A percentile compares a stretch with the other conserved stretches of the same genome.
Evolutionary conservation across 2,329 filamentous ascomycete species (phyloP).

Genomic region (Phoma sp.): DNA sequence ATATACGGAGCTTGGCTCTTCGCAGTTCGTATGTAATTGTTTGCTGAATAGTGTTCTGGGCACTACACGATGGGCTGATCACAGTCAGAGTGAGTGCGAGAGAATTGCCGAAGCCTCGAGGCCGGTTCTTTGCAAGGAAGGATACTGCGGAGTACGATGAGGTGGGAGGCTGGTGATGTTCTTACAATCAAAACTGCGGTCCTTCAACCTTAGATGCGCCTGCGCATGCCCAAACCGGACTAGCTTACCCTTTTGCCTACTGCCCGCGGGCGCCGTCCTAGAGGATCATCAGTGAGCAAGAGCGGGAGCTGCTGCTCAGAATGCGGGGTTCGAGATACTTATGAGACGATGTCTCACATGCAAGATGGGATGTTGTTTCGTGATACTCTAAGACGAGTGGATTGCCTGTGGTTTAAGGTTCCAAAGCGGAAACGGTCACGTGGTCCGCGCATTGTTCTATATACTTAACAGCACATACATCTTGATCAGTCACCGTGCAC

Average conservation of each 20-base stretch:
- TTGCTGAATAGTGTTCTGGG: background rate
- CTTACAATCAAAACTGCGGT: background rate
- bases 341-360: too few relatives aligned
- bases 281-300: background rate
- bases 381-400: too few relatives aligned
- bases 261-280: background rate
- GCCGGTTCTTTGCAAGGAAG: background rate
- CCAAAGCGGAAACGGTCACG: too few relatives aligned
- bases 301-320: too few relatives aligned
- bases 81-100: background rate
- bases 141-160: background rate
- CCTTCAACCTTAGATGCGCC: background rate
- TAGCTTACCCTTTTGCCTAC: background rate
- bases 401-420: too few relatives aligned
- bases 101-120: background rate
- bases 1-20: background rate
- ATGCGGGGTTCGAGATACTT: too few relatives aligned
- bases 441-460: too few relatives aligned
- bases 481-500: too few relatives aligned
- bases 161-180: background rate
- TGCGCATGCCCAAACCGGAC: background rate
- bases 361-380: too few relatives aligned
- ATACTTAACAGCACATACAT: too few relatives aligned
- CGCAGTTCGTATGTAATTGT: background rate
- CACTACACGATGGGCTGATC: background rate